phyloP scores from a whole-genome alignment of 2,329 filamentous ascomycete species.

The Hypoxylon rubiginosum region DNA sequence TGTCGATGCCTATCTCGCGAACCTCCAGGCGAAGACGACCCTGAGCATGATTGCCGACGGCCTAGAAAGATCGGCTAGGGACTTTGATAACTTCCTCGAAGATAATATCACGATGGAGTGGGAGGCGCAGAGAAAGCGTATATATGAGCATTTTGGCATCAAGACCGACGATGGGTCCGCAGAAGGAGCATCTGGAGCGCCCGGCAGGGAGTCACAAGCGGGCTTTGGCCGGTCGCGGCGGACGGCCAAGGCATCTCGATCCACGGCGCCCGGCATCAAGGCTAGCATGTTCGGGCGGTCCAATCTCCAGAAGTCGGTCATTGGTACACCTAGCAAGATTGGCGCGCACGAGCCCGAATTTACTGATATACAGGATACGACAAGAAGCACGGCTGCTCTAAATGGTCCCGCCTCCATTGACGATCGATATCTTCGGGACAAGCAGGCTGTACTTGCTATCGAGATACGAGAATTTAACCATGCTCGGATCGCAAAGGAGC shows the following conservation, averaged over 20 bases:
- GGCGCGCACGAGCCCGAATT: conserved; percentile 75
- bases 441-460: conserved; percentile 84
- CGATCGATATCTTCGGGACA: conserved; percentile 83
- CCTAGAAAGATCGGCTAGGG: conserved; percentile 87
- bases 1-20: conserved; percentile 83
- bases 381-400: conserved; percentile 61
- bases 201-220: conserved; percentile 63
- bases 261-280: conserved; percentile 55
- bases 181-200: conserved; percentile 50
- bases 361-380: conserved; percentile 74
- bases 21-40: conserved; percentile 90
- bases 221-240: conserved; percentile 73
- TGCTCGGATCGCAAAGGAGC: conserved; percentile 73
- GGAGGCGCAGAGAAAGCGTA: conserved; percentile 91
- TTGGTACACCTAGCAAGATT: conserved; percentile 81
- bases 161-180: conserved; percentile 66
- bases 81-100: conserved; percentile 94
- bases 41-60: conserved; percentile 92
- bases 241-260: conserved; percentile 57
- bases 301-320: conserved; percentile 84
- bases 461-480: conserved; percentile 85
- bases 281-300: conserved; percentile 75
- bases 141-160: conserved; percentile 97
- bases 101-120: conserved; percentile 96
- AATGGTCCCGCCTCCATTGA: conserved; percentile 70